Evolutionary conservation across 2,329 filamentous ascomycete genomes (phyloP).

Genomic region (Leptographium radiaticola): DNA sequence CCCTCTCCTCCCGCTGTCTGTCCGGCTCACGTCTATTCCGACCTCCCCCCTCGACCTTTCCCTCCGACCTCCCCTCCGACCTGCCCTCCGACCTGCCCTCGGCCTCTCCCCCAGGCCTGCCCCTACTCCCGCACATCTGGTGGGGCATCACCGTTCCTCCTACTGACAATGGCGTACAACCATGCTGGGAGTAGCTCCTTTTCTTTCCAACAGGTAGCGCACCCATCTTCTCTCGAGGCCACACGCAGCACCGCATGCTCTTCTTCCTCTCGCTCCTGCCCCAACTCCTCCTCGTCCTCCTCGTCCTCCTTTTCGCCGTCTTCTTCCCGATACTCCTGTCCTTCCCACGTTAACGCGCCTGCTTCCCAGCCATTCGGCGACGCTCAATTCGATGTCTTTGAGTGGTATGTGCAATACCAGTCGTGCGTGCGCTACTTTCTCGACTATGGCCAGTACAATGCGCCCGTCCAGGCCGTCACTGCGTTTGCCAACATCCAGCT

Average conservation of each 20-base stretch:
- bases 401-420: slow-evolving; percentile 86
- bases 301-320: not conserved
- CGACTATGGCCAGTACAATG: slow-evolving; percentile 76
- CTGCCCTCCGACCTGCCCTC: too few relatives aligned
- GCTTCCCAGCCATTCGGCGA: slow-evolving; percentile 30
- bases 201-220: slow-evolving; percentile 21
- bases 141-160: not conserved
- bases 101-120: not conserved
- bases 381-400: slow-evolving; percentile 62
- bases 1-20: not conserved
- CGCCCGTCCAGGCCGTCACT: slow-evolving; percentile 73
- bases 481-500: slow-evolving; percentile 86
- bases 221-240: slow-evolving; percentile 1
- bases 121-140: not conserved
- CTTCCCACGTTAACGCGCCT: slow-evolving; percentile 7
- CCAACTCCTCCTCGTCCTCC: not conserved
- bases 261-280: not conserved
- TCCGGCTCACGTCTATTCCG: not conserved
- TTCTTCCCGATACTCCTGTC: not conserved
- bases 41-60: not conserved
- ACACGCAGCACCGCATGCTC: not conserved
- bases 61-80: too few relatives aligned
- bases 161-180: slow-evolving; percentile 17
- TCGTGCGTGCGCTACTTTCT: slow-evolving; percentile 86
- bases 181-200: slow-evolving; percentile 13